A percentile compares a stretch with the other conserved stretches of the same genome.
Evolutionary conservation across 108 stramenopile species (phyloP).

Genomic region (Cylindrotheca closterium): DNA sequence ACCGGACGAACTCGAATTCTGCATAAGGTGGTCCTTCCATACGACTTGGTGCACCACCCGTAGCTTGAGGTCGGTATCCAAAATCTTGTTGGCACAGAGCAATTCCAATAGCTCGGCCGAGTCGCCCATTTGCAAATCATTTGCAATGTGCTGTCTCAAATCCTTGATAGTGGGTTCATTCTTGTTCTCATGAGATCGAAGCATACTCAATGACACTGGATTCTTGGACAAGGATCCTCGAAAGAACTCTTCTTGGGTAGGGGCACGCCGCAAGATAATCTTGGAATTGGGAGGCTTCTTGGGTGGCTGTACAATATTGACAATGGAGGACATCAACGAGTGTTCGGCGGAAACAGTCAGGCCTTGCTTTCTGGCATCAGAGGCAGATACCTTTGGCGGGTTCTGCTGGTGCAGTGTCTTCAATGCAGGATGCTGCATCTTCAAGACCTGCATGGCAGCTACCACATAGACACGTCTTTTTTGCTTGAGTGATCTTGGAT

Average conservation of each 20-base stretch:
- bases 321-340: conserved; percentile 49
- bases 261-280: conserved; percentile 74
- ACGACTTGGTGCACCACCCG: conserved; percentile 74
- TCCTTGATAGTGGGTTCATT: conserved; percentile 71
- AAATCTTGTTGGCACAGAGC: conserved; percentile 82
- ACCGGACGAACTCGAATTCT: conserved; percentile 17
- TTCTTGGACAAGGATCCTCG: conserved; percentile 73
- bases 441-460: conserved; percentile 65
- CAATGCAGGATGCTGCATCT: conserved; percentile 38
- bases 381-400: neutral
- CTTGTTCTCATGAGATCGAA: conserved; percentile 22
- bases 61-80: conserved; percentile 69
- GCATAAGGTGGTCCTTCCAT: conserved; percentile 66
- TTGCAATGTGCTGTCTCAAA: conserved; percentile 73
- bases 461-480: conserved; percentile 47
- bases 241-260: conserved; percentile 89
- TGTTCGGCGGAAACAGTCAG: conserved; percentile 44
- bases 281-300: conserved; percentile 82
- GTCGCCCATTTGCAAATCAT: conserved; percentile 84
- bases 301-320: conserved; percentile 72
- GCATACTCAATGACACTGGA: conserved; percentile 54
- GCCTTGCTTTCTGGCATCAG: conserved; percentile 16
- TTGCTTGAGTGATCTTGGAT: conserved; percentile 30
- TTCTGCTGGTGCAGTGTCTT: neutral
- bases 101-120: conserved; percentile 76